These are phyloP conservation scores for Paracorniculantispora psalliotae DNA, from an alignment of 2,329 filamentous ascomycete species.

Conservation along the genomic window DNA sequence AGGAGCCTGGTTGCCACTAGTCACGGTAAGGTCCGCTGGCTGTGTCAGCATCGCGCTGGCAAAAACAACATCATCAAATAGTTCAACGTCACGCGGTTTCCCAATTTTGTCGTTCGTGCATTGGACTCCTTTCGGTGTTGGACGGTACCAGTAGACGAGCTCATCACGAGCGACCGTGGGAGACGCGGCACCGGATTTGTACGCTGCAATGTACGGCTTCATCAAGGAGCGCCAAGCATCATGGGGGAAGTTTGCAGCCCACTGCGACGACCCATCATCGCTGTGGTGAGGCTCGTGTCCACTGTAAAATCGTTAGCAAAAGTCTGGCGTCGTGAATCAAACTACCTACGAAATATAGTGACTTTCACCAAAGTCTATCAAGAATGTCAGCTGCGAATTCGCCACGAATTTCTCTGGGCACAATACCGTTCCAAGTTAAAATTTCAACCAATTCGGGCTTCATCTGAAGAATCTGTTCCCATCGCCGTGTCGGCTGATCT, in stretches of 20 bases:
- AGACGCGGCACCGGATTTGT: constrained; percentile 17
- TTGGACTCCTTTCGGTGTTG: constrained; percentile 16
- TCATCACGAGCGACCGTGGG: constrained; percentile 20
- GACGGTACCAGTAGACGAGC: constrained; percentile 22
- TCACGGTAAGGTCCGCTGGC: constrained; percentile 19
- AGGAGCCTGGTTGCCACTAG: constrained; percentile 16
- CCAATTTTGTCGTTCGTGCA: constrained; percentile 19
- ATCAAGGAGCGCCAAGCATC: constrained; percentile 21
- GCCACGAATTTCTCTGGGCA: too few species aligned
- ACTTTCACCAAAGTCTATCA: constrained; percentile 20
- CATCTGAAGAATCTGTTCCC: constrained; percentile 21
- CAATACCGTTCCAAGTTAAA: constrained; percentile 19
- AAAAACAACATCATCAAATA: constrained; percentile 20
- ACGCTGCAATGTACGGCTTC: constrained; percentile 21
- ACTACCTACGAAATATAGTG: constrained; percentile 19
- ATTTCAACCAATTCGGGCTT: constrained; percentile 20
- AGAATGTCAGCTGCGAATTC: not conserved
- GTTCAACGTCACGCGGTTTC: constrained; percentile 16
- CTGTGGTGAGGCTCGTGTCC: constrained; percentile 25
- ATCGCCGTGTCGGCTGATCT: constrained; percentile 19
- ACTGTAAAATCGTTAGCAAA: constrained; percentile 6
- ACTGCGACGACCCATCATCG: constrained; percentile 41
- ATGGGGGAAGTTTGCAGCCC: constrained; percentile 41
- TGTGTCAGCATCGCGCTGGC: constrained; percentile 19
- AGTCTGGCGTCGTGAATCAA: not conserved